These are phyloP conservation scores for Trypanosomatidae sp. DNA, from an alignment of 208 protist species.

Conservation along the genomic window DNA sequence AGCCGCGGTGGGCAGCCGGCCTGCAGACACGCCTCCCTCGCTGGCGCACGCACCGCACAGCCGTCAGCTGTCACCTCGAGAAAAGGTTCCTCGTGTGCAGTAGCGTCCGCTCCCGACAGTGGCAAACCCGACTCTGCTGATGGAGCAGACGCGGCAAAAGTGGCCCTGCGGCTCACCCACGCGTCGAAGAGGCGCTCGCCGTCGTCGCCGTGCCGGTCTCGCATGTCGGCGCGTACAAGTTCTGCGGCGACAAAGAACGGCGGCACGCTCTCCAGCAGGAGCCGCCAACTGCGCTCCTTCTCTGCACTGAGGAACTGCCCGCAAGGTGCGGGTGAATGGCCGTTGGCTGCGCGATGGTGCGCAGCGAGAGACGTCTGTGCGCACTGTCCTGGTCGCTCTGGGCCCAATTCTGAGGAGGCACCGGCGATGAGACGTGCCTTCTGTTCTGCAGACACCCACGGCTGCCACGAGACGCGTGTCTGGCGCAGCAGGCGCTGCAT, in stretches of 20 bases:
- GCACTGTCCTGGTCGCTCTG: neutral
- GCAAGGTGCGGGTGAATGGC: no score
- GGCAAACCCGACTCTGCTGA: no score
- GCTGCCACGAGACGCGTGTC: constrained; percentile 20
- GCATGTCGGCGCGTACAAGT: neutral
- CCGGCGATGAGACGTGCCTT: neutral
- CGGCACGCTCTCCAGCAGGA: constrained; percentile 16
- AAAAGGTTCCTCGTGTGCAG: neutral
- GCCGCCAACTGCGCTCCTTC: neutral
- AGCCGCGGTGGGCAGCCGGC: constrained; percentile 16
- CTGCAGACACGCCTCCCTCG: constrained; percentile 16
- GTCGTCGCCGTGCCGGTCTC: neutral
- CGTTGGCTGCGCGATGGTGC: no score
- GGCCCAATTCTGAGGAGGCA: neutral
- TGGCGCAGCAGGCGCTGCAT: constrained; percentile 6
- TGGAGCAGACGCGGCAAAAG: neutral
- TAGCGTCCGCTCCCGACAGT: no score
- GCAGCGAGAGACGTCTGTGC: neutral
- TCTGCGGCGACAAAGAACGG: constrained; percentile 10
- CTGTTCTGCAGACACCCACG: constrained; percentile 8
- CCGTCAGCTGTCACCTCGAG: constrained; percentile 12
- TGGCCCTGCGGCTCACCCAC: neutral
- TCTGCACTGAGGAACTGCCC: no score
- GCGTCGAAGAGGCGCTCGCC: neutral
- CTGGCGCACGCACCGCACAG: constrained; percentile 6